phyloP scores from a whole-genome alignment of 495 filamentous ascomycete species.

The Amniculicola lignicola region DNA sequence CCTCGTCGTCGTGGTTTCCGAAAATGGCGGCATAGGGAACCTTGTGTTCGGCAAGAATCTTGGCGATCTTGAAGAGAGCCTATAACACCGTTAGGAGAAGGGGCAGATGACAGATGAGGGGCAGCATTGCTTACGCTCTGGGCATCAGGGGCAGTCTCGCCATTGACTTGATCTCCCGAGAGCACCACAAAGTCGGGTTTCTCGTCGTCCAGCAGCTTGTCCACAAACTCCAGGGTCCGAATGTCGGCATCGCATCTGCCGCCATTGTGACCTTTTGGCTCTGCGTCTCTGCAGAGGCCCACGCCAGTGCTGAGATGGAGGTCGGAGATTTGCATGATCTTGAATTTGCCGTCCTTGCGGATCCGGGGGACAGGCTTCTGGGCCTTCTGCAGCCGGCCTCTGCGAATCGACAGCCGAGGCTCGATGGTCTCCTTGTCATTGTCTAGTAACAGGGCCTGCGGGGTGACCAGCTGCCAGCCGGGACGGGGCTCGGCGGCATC shows the following conservation, averaged over 20 bases:
- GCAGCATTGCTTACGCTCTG: slow-evolving; percentile 62
- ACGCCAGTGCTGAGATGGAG: slow-evolving; percentile 87
- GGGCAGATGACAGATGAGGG: background rate
- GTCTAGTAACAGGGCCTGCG: slow-evolving; percentile 66
- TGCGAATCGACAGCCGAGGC: slow-evolving; percentile 70
- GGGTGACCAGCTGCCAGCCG: slow-evolving; percentile 69
- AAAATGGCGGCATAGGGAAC: slow-evolving; percentile 94
- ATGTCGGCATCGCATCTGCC: slow-evolving; percentile 86
- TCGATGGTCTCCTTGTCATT: slow-evolving; percentile 57
- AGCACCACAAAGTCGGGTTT: slow-evolving; percentile 88
- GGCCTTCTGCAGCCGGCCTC: slow-evolving; percentile 58
- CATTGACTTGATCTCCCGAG: slow-evolving; percentile 92
- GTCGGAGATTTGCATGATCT: slow-evolving; percentile 93
- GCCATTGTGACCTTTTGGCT: slow-evolving; percentile 67
- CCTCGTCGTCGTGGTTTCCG: slow-evolving; percentile 97
- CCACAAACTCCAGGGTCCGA: slow-evolving; percentile 85
- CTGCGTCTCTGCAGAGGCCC: slow-evolving; percentile 76
- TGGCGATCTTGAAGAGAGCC: slow-evolving; percentile 91
- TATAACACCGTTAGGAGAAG: slow-evolving; percentile 31
- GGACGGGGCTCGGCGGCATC: slow-evolving; percentile 87
- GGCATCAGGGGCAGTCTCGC: slow-evolving; percentile 86
- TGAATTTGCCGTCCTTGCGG: slow-evolving; percentile 86
- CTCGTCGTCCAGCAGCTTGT: slow-evolving; percentile 78
- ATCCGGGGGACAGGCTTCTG: slow-evolving; percentile 71
- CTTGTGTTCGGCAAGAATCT: slow-evolving; percentile 77